Evolutionary conservation across 257 asterid genomes (phyloP).

Genomic region (Mitragyna speciosa): DNA sequence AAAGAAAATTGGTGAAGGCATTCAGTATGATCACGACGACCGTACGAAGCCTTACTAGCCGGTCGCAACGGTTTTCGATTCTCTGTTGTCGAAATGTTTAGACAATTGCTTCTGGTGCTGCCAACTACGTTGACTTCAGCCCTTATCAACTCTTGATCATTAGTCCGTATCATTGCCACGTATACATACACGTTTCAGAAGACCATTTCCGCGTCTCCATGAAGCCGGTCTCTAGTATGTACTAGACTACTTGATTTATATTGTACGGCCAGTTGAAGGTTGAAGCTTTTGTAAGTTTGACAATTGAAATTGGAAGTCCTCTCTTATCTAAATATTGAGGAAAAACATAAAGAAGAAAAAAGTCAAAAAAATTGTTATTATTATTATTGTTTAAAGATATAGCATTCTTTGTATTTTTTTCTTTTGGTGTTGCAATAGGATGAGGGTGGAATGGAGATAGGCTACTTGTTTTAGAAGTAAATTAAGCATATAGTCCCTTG

Average conservation of each 20-base stretch:
- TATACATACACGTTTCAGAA: background rate
- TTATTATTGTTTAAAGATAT: too few species aligned
- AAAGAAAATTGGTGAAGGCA: background rate
- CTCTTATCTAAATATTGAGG: background rate
- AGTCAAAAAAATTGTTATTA: background rate
- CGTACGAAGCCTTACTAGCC: background rate
- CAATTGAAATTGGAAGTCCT: background rate
- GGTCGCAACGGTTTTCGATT: background rate
- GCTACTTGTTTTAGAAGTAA: too few species aligned
- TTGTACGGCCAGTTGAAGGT: background rate
- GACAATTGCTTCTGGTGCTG: background rate
- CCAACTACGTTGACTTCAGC: constrained; percentile 7
- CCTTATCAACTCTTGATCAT: background rate
- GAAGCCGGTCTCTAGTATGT: too few species aligned
- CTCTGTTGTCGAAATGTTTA: background rate
- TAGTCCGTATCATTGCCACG: constrained; percentile 2
- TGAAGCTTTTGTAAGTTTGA: background rate
- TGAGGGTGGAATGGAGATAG: too few species aligned
- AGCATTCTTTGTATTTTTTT: too few species aligned
- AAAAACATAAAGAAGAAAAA: background rate
- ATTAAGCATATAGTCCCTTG: too few species aligned
- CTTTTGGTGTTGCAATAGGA: too few species aligned
- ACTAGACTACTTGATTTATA: too few species aligned
- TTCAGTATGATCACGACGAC: background rate
- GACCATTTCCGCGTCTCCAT: background rate